Base-by-base conservation (phyloP, 352 stramenopile species). In the Phytophthora melonis region DNA sequence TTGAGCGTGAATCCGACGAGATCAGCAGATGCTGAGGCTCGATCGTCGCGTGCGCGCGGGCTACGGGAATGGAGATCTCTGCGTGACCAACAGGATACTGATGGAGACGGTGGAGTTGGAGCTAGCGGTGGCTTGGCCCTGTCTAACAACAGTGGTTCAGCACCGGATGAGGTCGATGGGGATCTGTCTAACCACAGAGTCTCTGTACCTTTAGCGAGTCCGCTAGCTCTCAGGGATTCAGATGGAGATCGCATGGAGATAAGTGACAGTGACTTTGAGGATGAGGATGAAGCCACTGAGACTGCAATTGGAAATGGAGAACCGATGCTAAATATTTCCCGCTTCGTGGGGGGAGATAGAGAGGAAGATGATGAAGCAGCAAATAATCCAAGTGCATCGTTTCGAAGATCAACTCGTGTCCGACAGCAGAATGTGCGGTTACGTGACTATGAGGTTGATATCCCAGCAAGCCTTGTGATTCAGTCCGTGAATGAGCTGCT, bases 1-100 rank as follows among this genome's bases (percentile, higher is more conserved):
- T 68, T 19, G 58, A 73, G 66, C 14, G 39, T 58, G 52, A 60
- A 63, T 64, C 58, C 52, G 30, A 47, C 25, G 58, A 30, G 58
- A 27, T 2, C 41, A 73, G 58, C 66, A 18, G 39, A 53, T n/a
- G 43, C 58, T 68, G 58, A 23, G 11, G 19, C 39, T 73, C 41
- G 39, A 5, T 68, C 34, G 66, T 54, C 52, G 27, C 52, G 16
- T 61, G 56, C 18, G 6, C 19, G 47, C 45, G 47, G 19, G 53
- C 19, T 41, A 59, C 55, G 32, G 19, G 41, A 58, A 54, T 10
- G 45, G 47, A 58, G 34, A 19, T 54, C 3, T 54, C 30, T 13
- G 19, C 32, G 34, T 2, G 14, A 54, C 3, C 3, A 21, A 55
- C 11, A 16, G n/a, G 14, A 25, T 3, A 8, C 39, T 72, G 49